Conservation (phyloP, 2,329 filamentous ascomycete genomes). For the Venturia asperata region DNA sequence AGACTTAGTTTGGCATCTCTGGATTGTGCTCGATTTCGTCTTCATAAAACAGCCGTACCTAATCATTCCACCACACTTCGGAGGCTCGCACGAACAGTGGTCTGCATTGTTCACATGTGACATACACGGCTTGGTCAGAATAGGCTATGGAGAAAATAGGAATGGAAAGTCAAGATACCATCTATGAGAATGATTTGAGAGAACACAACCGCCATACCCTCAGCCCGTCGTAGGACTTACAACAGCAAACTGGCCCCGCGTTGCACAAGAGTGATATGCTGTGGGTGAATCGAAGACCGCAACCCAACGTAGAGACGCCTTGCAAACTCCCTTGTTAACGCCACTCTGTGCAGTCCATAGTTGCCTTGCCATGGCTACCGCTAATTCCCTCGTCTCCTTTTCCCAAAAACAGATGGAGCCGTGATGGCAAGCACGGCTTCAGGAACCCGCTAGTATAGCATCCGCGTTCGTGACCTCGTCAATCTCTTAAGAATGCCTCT, state of each 20-base stretch:
- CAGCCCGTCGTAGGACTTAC: background rate
- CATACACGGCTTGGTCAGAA: too few relatives aligned
- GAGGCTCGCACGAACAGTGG: too few relatives aligned
- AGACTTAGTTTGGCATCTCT: too few relatives aligned
- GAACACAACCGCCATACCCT: background rate
- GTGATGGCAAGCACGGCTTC: background rate
- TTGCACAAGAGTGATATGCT: constrained; percentile 9
- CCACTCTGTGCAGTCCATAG: constrained; percentile 1
- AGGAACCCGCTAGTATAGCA: background rate
- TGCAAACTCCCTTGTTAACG: constrained; percentile 1
- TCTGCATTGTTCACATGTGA: too few relatives aligned
- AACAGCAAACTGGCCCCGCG: background rate
- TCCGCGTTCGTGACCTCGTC: constrained; percentile 1
- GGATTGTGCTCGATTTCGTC: too few relatives aligned
- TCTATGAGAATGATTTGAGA: constrained; percentile 1
- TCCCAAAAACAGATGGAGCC: background rate
- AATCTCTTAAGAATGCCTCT: background rate
- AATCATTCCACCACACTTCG: too few relatives aligned
- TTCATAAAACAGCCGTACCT: too few relatives aligned
- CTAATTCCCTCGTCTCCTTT: background rate
- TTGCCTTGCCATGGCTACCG: background rate
- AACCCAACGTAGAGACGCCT: background rate
- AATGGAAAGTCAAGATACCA: background rate
- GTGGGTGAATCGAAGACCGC: background rate
- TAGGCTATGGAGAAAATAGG: background rate